Evolutionary conservation across 495 filamentous ascomycete genomes (phyloP), one percentile per base, ranked within the genome.

Genomic region (Aspergillus kassunensis): DNA sequence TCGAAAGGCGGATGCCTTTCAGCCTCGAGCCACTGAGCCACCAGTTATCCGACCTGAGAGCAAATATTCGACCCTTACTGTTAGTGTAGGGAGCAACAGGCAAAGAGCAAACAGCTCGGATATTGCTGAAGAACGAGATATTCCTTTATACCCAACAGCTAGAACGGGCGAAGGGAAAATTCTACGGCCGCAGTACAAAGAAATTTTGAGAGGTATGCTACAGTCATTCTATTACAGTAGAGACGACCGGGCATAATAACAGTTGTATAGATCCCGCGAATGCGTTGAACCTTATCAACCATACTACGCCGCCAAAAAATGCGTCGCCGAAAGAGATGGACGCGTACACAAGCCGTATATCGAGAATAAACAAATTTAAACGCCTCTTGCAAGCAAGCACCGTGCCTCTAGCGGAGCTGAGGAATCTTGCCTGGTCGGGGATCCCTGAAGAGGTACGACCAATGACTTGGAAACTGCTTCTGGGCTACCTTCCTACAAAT

Each of bases 301-400:
- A 97, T 66, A 85, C 90, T 2, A 72, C 88, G 2, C 75, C 86
- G 16, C 84, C 91, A 6, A 69, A 80, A 29, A 85, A 86, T 68
- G 91, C 92, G 1, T 77, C 84, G 1, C 77, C 83, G 0, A 97
- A 93, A 67, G 90, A 97, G 59, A 79, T 84, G 31, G 95, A 97
- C 58, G 85, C 84, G 13, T 86, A 96, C 62, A 88, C 87, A 33
- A 86, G 91, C 40, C 83, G 90, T 44, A 95, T 96, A 53, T 87
- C 88, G 2, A 85, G 91, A 50, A 98, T 98, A 66, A 97, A 98
- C 69, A 98, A 97, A 64, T 98, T 98, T 78, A 98, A 97, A 64
- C 84, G 85, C 51, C 88, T 98, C 20, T 74, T 98, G 12, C 93
- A 98, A 72, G 82, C 91, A 15, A 93, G 86, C 50, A 88, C 89